Evolutionary conservation across 2,329 filamentous ascomycete genomes (phyloP).

Genomic region (Alternaria metachromatica): DNA sequence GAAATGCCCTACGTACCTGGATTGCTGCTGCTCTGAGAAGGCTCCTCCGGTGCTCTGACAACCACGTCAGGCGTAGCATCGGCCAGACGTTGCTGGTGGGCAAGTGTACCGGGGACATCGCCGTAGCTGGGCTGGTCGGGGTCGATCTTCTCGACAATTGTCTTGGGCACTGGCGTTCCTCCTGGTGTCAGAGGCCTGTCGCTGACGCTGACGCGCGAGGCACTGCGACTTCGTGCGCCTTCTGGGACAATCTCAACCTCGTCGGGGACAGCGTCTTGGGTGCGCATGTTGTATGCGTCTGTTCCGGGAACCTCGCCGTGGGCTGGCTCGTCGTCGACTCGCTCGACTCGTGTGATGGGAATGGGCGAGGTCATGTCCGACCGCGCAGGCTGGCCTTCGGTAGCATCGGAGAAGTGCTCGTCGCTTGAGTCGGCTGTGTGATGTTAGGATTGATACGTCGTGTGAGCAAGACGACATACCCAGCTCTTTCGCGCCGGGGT

Average conservation of each 20-base stretch:
- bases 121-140: constrained; percentile 63
- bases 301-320: constrained; percentile 70
- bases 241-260: constrained; percentile 65
- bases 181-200: constrained; percentile 59
- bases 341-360: constrained; percentile 68
- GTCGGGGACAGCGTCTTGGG: constrained; percentile 67
- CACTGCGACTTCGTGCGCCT: constrained; percentile 46
- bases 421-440: constrained; percentile 55
- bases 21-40: constrained; percentile 52
- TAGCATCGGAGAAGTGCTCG: constrained; percentile 71
- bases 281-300: constrained; percentile 63
- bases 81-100: constrained; percentile 62
- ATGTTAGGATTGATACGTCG: constrained; percentile 15
- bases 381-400: constrained; percentile 59
- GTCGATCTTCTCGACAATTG: constrained; percentile 68
- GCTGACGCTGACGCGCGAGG: constrained; percentile 51
- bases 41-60: constrained; percentile 53
- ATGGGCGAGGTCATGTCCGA: constrained; percentile 60
- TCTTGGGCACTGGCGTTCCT: constrained; percentile 62
- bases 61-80: constrained; percentile 67
- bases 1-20: constrained; percentile 63
- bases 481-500: constrained; percentile 63
- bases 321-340: constrained; percentile 64
- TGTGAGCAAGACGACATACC: constrained; percentile 49
- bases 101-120: constrained; percentile 67